Evolutionary conservation across 257 asterid genomes (phyloP), one percentile per base, ranked within the genome.

Genomic region (Solanum paucissectum): DNA sequence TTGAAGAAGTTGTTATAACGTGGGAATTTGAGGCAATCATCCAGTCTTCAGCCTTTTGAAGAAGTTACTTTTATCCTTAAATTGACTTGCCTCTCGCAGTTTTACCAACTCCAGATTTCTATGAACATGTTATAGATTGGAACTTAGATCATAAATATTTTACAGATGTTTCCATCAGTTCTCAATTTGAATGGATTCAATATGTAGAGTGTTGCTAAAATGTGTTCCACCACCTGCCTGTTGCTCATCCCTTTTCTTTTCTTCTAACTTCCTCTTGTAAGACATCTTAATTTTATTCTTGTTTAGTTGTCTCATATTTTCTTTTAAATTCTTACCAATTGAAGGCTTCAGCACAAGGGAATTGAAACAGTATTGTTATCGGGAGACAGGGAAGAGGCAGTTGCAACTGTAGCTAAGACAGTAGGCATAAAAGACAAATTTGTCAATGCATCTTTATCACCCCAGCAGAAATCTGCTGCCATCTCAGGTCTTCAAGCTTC

Each of bases 321-420:
- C 86, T 52, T 87, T 86, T 40, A 77, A n/a, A 46, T 72, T 87
- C 84, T 87, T 18, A 42, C 75, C 68, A 55, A 84, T 89, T 90
- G 81, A 84, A 96, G 99, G 94, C 97, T 97, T 90, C 95, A 94
- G 92, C 91, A 92, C 90, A 93, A 91, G 89, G 99, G 98, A 89
- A 94, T 97, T 58, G 89, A 90, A 84, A 94, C 98, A 75, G 92
- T 93, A 83, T 93, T 97, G 83, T 91, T 96, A 91, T 97, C 98
- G 60, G 98, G 99, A 87, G 99, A 97, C 98, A 97, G 99, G 98
- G 98, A 97, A 95, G 99, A 95, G 96, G 98, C 98, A 95, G 99
- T 95, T 90, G 98, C 99, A 97, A 93, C 93, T 60, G 95, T 95
- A 90, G 98, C 98, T 88, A 91, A 92, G 90, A 89, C 92, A 34